phyloP scores from a whole-genome alignment of 2,329 filamentous ascomycete species.

The Drechslera avenae region DNA sequence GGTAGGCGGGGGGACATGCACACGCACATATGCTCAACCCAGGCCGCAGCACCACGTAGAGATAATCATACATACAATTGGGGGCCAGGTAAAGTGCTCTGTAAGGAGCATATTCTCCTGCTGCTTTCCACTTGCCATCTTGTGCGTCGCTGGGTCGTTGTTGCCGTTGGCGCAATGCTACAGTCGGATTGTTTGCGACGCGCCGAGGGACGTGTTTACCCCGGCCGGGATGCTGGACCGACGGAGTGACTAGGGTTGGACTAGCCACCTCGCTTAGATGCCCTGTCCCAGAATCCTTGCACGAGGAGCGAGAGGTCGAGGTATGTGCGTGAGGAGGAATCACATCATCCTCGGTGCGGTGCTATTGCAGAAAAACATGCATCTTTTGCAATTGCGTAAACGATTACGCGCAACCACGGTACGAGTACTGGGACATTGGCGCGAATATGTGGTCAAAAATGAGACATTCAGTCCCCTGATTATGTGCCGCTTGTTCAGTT shows the following conservation, averaged over 20 bases:
- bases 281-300: not conserved
- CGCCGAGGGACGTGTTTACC: conserved; percentile 30
- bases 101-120: conserved; percentile 72
- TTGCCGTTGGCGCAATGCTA: conserved; percentile 14
- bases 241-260: conserved; percentile 10
- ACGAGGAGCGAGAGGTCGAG: not conserved
- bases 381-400: not conserved
- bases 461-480: conserved; percentile 9
- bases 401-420: too few species aligned
- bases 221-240: conserved; percentile 17
- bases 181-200: conserved; percentile 28
- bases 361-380: not conserved
- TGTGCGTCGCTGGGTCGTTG: conserved; percentile 3
- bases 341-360: too few species aligned
- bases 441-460: not conserved
- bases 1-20: conserved; percentile 11
- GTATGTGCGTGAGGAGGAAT: not conserved
- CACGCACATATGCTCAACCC: too few species aligned
- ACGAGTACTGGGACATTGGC: not conserved
- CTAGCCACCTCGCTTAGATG: conserved; percentile 9
- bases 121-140: conserved; percentile 53
- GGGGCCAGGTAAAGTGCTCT: conserved; percentile 94
- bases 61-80: conserved; percentile 66
- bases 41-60: too few species aligned
- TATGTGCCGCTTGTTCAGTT: conserved; percentile 13